Conservation (phyloP, 2,329 filamentous ascomycete genomes). For the Botrytis squamosa region DNA sequence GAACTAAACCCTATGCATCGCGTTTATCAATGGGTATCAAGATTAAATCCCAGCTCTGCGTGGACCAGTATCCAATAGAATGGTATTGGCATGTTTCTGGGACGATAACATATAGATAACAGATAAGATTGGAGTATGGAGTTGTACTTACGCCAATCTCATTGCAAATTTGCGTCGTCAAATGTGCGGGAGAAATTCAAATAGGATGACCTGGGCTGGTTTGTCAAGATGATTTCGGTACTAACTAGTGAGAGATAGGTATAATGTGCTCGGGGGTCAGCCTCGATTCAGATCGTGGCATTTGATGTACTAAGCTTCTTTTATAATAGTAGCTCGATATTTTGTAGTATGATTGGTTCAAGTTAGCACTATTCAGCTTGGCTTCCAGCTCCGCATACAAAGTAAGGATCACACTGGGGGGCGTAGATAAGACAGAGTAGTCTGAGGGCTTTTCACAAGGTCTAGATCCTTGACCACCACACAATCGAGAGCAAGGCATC, state of each 20-base stretch:
- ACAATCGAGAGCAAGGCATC: neutral
- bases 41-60: neutral
- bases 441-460: neutral
- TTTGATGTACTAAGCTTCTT: neutral
- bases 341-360: neutral
- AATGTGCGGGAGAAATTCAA: neutral
- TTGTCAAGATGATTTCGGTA: neutral
- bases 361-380: neutral
- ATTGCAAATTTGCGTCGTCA: conserved; percentile 4
- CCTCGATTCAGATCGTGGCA: neutral
- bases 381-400: neutral
- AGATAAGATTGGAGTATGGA: conserved; percentile 3
- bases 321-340: neutral
- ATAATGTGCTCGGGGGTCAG: neutral
- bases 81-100: neutral
- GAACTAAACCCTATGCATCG: conserved; percentile 6
- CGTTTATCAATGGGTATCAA: neutral
- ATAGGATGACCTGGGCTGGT: neutral
- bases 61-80: neutral
- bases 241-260: neutral
- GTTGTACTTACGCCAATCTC: neutral
- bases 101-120: neutral
- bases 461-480: neutral
- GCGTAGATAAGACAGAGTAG: neutral
- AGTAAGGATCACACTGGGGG: neutral